Conservation (phyloP, 169 alveolate genomes). For the Plasmodium vivax region DNA sequence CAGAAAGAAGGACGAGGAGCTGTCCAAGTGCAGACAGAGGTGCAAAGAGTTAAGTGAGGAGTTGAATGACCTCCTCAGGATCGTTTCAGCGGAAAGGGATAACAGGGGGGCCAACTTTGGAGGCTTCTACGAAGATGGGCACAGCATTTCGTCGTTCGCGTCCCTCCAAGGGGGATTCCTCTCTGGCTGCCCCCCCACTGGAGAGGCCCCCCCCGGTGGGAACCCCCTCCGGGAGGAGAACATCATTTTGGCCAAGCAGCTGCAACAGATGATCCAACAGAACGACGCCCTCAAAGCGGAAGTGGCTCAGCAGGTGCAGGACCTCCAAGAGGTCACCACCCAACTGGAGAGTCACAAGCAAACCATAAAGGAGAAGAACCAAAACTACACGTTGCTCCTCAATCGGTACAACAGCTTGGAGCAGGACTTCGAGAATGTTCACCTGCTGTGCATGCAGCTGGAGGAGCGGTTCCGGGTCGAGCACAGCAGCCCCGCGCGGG, state of each 20-base stretch:
- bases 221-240: neutral
- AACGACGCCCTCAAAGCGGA: slow-evolving; percentile 17
- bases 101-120: neutral
- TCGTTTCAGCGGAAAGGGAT: neutral
- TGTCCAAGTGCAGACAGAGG: slow-evolving; percentile 10
- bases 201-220: neutral
- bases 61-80: slow-evolving; percentile 7
- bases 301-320: neutral
- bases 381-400: neutral
- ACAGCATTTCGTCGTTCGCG: neutral
- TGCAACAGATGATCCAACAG: neutral
- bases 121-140: slow-evolving; percentile 2
- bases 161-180: neutral
- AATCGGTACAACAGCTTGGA: slow-evolving; percentile 30
- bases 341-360: slow-evolving; percentile 7
- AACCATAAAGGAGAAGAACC: neutral
- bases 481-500: neutral
- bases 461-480: slow-evolving; percentile 24
- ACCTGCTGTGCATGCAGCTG: slow-evolving; percentile 10
- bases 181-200: neutral
- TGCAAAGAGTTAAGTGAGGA: slow-evolving; percentile 38
- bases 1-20: slow-evolving; percentile 40
- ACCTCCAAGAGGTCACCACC: neutral
- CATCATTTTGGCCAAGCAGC: neutral
- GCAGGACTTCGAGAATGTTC: slow-evolving; percentile 41